Base-by-base conservation (phyloP, 441 rosid genomes). In the Adansonia gregorii region DNA sequence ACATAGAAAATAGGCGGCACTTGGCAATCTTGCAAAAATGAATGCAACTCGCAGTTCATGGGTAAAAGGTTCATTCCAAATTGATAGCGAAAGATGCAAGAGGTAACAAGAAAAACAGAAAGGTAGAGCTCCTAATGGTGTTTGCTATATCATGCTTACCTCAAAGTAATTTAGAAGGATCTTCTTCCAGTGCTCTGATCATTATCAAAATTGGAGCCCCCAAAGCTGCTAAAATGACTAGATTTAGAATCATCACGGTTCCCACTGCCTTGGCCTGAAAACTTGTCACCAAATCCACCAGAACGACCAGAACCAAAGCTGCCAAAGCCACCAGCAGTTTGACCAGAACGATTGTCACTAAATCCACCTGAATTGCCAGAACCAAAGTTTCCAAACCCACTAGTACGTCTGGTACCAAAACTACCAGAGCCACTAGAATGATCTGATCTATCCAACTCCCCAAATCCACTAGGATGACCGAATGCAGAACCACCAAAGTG, bases 301-400 rank as follows among this genome's bases (percentile, higher is more conserved):
- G 86, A 80, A 72, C 86, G 24, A 17, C 71, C 51, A 43, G 89
- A 81, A 75, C 89, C 86, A 31, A 83, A 89, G 49, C 80, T 74
- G 2, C 94, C 94, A 64, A 86, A 90, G 56, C 80, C 63, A 52
- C 93, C 74, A 15, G 89, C 80, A 43, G 78, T 83, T 46, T 83
- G 60, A 63, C 84, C 63, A 14, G 78, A 48, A 17, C 77, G 81
- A 75, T 78, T 75, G 59, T 59, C 39, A 22, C 22, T 65, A 59
- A 60, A 61, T 27, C 69, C 46, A 74, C 24, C 45, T 72, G 48
- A 4, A 48, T 64, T 52, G 77, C 88, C 75, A 31, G 73, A 68
- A 48, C 73, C 86, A 78, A 78, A 86, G 70, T 58, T 73, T 41
- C 87, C 88, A 65, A 87, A 75, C 49, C 82, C 80, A 72, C 17